Base-by-base conservation (phyloP, 2,329 filamentous ascomycete species). In the Fusarium nanum region DNA sequence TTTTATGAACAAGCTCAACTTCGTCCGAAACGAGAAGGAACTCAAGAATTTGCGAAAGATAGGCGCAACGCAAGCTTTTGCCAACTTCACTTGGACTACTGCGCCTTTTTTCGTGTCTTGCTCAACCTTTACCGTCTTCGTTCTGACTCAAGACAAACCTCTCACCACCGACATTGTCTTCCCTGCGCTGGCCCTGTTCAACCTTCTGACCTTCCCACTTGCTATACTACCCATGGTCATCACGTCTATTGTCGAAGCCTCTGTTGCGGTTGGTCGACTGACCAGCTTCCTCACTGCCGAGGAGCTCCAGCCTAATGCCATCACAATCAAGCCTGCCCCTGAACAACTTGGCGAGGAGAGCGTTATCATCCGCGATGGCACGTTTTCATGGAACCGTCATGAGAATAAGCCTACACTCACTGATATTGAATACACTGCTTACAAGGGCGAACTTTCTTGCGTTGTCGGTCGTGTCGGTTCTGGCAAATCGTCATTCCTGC, bases 101-200 rank as follows among this genome's bases (percentile, higher is more conserved):
- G 98, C 96, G 3, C 97, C 96, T 4, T 99, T 99, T 83, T 87
- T 99, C 52, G 97, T 99, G 5, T 98, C 96, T 2, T 99, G 96
- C 83, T 93, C 93, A 12, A 99, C 96, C 1, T 99, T 99, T 77
- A 91, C 93, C 12, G 92, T 98, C 30, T 99, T 97, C 74, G 96
- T 98, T 34, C 85, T 97, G 72, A 97, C 93, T 1, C 90, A 90
- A 64, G 86, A 96, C 73, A 85, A 85, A 60, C 93, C 97, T 6
- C 82, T 99, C 76, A 96, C 93, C 3, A 98, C 94, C 1, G 94
- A 97, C 1, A 96, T 99, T 72, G 93, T 99, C 22, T 99, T 99
- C 82, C 96, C 96, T 10, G 94, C 95, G 9, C 80, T 89, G 78
- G 94, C 96, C 0, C 86, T 99, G 25, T 99, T 99, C 88, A 99